Evolutionary conservation across 2,329 filamentous ascomycete genomes (phyloP).

Genomic region (Microcera coccophila): DNA sequence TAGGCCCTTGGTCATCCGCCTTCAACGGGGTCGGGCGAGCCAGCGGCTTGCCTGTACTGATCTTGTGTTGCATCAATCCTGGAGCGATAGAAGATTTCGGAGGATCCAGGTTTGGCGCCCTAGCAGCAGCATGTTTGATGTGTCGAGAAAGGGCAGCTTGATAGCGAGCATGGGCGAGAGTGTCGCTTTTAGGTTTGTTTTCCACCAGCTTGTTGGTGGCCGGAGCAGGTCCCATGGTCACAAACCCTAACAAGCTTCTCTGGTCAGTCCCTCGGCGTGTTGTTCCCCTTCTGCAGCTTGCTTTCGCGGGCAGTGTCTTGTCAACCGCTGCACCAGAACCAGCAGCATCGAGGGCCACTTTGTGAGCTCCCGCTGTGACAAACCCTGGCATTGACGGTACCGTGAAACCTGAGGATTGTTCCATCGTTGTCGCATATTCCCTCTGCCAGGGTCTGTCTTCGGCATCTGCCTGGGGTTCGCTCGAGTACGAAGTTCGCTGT

Average conservation of each 20-base stretch:
- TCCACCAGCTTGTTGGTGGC: slow-evolving; percentile 6
- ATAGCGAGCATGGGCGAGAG: slow-evolving; percentile 23
- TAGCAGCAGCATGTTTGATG: slow-evolving; percentile 10
- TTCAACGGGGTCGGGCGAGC: slow-evolving; percentile 31
- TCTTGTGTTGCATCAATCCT: slow-evolving; percentile 37
- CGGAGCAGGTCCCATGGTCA: slow-evolving; percentile 26
- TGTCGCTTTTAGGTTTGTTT: slow-evolving; percentile 13
- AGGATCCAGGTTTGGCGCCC: slow-evolving; percentile 5
- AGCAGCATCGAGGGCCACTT: slow-evolving; percentile 34
- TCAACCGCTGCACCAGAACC: slow-evolving; percentile 16
- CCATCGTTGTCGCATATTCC: slow-evolving; percentile 60
- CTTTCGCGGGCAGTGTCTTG: slow-evolving; percentile 15
- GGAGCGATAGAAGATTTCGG: slow-evolving; percentile 27
- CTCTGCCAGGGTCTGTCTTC: slow-evolving; percentile 38
- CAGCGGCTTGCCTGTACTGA: slow-evolving; percentile 36
- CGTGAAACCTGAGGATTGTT: slow-evolving; percentile 55
- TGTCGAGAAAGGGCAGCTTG: slow-evolving; percentile 23
- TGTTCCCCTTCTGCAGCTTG: slow-evolving; percentile 23
- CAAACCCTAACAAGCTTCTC: slow-evolving; percentile 41
- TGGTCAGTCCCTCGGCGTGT: slow-evolving; percentile 37
- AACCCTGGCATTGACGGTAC: slow-evolving; percentile 57
- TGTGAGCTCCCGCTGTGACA: slow-evolving; percentile 57
- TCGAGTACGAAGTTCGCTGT: slow-evolving; percentile 23
- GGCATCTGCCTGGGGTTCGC: slow-evolving; percentile 9
- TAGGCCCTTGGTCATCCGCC: slow-evolving; percentile 26